These are phyloP conservation scores for Mycena galericulata DNA, from an alignment of 768 basidiomycete genomes.

Conservation along the genomic window DNA sequence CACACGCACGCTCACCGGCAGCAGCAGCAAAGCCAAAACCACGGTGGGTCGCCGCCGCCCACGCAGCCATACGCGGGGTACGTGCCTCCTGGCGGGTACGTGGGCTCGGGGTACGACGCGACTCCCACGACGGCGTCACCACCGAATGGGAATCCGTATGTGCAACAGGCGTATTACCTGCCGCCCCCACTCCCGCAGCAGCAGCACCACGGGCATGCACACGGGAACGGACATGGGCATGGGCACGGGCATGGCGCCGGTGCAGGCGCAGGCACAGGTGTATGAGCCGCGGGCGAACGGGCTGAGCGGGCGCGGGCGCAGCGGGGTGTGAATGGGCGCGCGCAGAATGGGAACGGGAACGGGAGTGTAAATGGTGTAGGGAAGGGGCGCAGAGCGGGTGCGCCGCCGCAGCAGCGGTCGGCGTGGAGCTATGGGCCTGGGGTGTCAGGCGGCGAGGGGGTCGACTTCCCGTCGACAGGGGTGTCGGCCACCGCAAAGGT, in stretches of 20 bases:
- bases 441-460: conserved; percentile 38
- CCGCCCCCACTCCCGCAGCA: too few relatives aligned
- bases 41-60: conserved; percentile 24
- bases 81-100: not conserved
- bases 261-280: conserved; percentile 15
- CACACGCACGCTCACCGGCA: not conserved
- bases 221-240: too few relatives aligned
- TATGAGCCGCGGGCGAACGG: not conserved
- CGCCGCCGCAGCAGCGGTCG: conserved; percentile 54
- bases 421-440: conserved; percentile 85
- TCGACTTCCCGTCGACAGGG: conserved; percentile 29
- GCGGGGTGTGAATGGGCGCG: too few relatives aligned
- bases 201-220: too few relatives aligned
- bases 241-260: conserved; percentile 27
- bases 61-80: conserved; percentile 34
- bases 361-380: conserved; percentile 38
- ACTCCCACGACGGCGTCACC: conserved; percentile 24
- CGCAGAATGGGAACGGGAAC: not conserved
- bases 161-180: conserved; percentile 23
- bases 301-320: conserved; percentile 26
- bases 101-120: conserved; percentile 21
- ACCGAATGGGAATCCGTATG: conserved; percentile 13
- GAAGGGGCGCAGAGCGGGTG: conserved; percentile 33
- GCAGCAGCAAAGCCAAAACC: conserved; percentile 12
- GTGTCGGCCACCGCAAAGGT: conserved; percentile 6